These are phyloP conservation scores for Xerocomellus dryophilus DNA, from an alignment of 768 basidiomycete genomes.

Conservation along the genomic window DNA sequence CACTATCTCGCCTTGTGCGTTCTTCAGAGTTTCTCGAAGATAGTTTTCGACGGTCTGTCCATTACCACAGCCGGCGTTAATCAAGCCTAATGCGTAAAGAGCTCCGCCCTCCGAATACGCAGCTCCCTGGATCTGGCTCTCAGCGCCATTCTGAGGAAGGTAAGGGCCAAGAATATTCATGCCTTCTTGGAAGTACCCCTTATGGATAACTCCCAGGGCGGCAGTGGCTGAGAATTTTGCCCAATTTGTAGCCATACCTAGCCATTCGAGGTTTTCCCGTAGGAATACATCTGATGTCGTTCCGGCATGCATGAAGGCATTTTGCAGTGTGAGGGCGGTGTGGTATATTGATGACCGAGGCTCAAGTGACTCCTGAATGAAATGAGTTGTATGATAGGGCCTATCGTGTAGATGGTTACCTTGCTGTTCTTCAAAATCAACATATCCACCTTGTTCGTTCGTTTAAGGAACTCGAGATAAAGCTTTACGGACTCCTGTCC, in stretches of 20 bases:
- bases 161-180: slow-evolving; percentile 92
- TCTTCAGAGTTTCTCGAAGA: slow-evolving; percentile 75
- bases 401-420: slow-evolving; percentile 38
- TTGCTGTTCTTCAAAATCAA: slow-evolving; percentile 91
- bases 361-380: slow-evolving; percentile 76
- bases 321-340: slow-evolving; percentile 92
- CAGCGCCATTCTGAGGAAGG: slow-evolving; percentile 74
- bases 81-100: slow-evolving; percentile 91
- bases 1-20: slow-evolving; percentile 78
- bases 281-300: slow-evolving; percentile 94
- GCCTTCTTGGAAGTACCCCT: slow-evolving; percentile 92
- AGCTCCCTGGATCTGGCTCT: slow-evolving; percentile 72
- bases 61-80: slow-evolving; percentile 87
- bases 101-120: slow-evolving; percentile 95
- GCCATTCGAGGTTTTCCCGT: slow-evolving; percentile 95
- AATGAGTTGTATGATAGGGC: slow-evolving; percentile 4
- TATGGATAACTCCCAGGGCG: slow-evolving; percentile 95
- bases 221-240: slow-evolving; percentile 98
- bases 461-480: slow-evolving; percentile 92
- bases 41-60: slow-evolving; percentile 66
- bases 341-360: slow-evolving; percentile 96
- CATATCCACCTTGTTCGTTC: slow-evolving; percentile 91
- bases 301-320: slow-evolving; percentile 98
- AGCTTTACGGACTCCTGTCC: slow-evolving; percentile 91
- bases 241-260: slow-evolving; percentile 94